These are phyloP conservation scores for Fusarium sp. DNA, from an alignment of 2,329 filamentous ascomycete genomes.

Conservation along the genomic window DNA sequence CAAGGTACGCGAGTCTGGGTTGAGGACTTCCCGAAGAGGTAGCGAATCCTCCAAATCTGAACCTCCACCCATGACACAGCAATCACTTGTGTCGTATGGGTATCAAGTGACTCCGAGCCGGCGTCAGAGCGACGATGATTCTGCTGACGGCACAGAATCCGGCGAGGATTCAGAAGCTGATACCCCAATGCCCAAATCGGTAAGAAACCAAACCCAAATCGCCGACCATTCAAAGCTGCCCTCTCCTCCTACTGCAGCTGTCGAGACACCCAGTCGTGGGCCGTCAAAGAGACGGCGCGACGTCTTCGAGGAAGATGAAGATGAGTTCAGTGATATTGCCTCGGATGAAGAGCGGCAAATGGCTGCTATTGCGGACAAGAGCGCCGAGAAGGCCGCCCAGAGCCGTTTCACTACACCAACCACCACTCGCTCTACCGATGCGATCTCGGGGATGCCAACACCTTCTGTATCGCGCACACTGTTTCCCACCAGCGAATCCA, in stretches of 20 bases:
- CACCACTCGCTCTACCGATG: constrained; percentile 38
- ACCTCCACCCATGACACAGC: constrained; percentile 45
- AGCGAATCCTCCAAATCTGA: constrained; percentile 33
- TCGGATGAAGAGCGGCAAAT: constrained; percentile 54
- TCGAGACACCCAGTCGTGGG: constrained; percentile 32
- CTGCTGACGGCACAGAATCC: constrained; percentile 18
- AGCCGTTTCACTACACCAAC: constrained; percentile 41
- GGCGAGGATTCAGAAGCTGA: constrained; percentile 18
- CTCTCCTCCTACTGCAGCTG: background rate
- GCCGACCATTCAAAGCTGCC: background rate
- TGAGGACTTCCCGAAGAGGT: constrained; percentile 9
- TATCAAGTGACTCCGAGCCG: constrained; percentile 40
- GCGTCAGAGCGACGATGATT: constrained; percentile 13
- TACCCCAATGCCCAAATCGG: background rate
- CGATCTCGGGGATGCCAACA: constrained; percentile 43
- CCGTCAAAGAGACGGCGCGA: constrained; percentile 46
- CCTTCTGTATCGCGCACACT: constrained; percentile 51
- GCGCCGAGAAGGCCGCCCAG: constrained; percentile 42
- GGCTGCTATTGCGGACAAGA: constrained; percentile 49
- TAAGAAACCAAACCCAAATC: background rate
- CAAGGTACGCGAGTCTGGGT: constrained; percentile 42
- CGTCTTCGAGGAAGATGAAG: constrained; percentile 42
- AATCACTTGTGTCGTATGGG: constrained; percentile 44
- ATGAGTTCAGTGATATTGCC: constrained; percentile 47
- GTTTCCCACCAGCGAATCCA: constrained; percentile 45